phyloP scores from a whole-genome alignment of 2,329 filamentous ascomycete genomes.

The Xylariaceae sp. region DNA sequence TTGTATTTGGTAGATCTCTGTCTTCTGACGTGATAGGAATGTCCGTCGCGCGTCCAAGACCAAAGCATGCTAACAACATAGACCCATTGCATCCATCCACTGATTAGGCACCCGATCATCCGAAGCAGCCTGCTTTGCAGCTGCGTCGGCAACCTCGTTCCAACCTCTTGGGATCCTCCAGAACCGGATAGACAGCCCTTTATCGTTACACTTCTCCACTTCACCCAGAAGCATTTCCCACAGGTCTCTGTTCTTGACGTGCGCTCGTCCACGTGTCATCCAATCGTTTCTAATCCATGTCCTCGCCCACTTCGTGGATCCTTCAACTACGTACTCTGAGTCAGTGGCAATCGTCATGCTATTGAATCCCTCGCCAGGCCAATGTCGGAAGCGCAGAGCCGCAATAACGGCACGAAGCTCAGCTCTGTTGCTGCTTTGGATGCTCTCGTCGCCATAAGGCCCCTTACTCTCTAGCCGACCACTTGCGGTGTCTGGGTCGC shows the following conservation, averaged over 20 bases:
- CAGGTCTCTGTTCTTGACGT: constrained; percentile 54
- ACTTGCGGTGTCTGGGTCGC: constrained; percentile 16
- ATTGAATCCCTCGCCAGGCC: constrained; percentile 45
- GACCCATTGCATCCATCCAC: neutral
- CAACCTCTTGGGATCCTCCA: constrained; percentile 50
- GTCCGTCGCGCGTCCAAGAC: too few species aligned
- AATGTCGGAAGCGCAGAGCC: constrained; percentile 48
- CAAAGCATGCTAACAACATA: neutral
- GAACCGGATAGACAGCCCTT: constrained; percentile 45
- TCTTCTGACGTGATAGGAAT: too few species aligned
- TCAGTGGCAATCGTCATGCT: constrained; percentile 57
- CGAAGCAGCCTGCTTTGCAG: constrained; percentile 28
- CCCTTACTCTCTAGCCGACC: constrained; percentile 48
- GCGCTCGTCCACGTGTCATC: constrained; percentile 37
- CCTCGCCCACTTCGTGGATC: constrained; percentile 46
- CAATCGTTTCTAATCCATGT: constrained; percentile 51
- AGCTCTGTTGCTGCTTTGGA: constrained; percentile 55
- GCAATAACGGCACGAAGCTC: constrained; percentile 58
- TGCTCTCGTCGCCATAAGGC: constrained; percentile 40
- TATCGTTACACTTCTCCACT: constrained; percentile 35
- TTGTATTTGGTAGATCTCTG: too few species aligned
- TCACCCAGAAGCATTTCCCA: constrained; percentile 53
- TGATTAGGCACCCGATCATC: neutral
- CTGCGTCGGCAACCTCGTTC: constrained; percentile 47
- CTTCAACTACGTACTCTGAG: constrained; percentile 52